Percentiles rank a stretch among this genome's conserved stretches.
Conservation (phyloP, 208 protist species). For the Leishmania braziliensis region DNA sequence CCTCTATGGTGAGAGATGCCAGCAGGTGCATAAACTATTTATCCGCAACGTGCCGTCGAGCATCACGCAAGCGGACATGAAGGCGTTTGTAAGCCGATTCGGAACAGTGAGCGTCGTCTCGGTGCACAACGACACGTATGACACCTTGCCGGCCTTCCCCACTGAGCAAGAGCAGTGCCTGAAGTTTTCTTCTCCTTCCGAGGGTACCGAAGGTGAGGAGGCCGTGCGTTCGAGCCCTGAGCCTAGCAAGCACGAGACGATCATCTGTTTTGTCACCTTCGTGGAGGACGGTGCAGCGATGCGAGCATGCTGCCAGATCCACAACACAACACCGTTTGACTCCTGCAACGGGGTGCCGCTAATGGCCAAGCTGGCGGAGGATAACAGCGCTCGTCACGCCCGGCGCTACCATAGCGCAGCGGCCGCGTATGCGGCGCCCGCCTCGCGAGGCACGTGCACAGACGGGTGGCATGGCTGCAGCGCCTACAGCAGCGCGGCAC, state of each 20-base stretch:
- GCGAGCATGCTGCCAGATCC: slow-evolving; percentile 39
- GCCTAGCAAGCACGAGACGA: slow-evolving; percentile 19
- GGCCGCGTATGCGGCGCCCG: neutral
- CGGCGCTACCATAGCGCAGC: slow-evolving; percentile 24
- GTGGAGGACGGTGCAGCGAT: slow-evolving; percentile 41
- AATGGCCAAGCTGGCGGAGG: slow-evolving; percentile 62
- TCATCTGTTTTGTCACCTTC: slow-evolving; percentile 77
- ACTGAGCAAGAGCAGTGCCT: neutral
- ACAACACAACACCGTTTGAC: slow-evolving; percentile 53
- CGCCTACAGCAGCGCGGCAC: neutral
- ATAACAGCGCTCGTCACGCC: slow-evolving; percentile 36
- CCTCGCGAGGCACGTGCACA: neutral
- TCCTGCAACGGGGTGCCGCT: slow-evolving; percentile 37
- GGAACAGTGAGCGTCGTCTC: slow-evolving; percentile 53
- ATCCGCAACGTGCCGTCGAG: slow-evolving; percentile 74
- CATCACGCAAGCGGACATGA: slow-evolving; percentile 40
- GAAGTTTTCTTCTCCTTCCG: neutral
- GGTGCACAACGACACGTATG: slow-evolving; percentile 67
- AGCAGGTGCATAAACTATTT: slow-evolving; percentile 71
- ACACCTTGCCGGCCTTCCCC: neutral
- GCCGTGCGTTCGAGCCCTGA: neutral
- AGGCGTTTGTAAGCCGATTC: slow-evolving; percentile 35
- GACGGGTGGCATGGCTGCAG: neutral
- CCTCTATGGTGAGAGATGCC: slow-evolving; percentile 57
- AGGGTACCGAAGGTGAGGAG: neutral